Evolutionary conservation across 75 land plant genomes (phyloP), one percentile per base, ranked within the genome.

Genomic region (Selaginella tamariscina): DNA sequence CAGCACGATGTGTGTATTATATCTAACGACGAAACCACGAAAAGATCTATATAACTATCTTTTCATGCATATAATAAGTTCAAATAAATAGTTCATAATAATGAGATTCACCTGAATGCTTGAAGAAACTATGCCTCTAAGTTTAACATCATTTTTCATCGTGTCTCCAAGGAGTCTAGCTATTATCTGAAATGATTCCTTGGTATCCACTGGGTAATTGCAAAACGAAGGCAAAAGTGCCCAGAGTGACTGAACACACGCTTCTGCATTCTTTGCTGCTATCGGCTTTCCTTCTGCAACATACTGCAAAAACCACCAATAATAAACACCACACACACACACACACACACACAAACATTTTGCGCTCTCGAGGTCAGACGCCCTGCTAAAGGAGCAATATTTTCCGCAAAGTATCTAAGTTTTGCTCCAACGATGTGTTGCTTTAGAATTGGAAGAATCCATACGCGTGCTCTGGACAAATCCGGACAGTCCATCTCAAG

Each of bases 221-320:
- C 99, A 95, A 66, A 90, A 85, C 55, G 96, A 74, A 66, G 91
- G 91, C 57, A 95, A 75, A 64, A 95, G 76, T 8, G 99, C 84
- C 99, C 99, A 95, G 1, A 95, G 49, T 30, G 91, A 78, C 32
- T 95, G 85, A n/a, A 82, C 78, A 63, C 81, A 70, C 5, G 84
- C 88, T 75, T 83, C 85, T 1, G 67, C 32, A 72, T 75, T 85
- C 71, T 86, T 85, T 2, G 91, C 68, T 44, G 99, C 80, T 54
- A 77, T 68, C 0, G 80, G 68, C 15, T 65, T 68, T 30, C 89
- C 96, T 32, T 83, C 86, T 49, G 63, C 65, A 66, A 82, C 77
- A 65, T 85, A 78, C 96, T 91, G 80, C 57, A 29, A 60, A 65
- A 32, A 60, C 5, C 49, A 15, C 49, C 15, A 15, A 5, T 39